A percentile compares a stretch with the other conserved stretches of the same genome.
phyloP scores from a whole-genome alignment of 2,329 filamentous ascomycete species.

The Blastomyces emzantsi region DNA sequence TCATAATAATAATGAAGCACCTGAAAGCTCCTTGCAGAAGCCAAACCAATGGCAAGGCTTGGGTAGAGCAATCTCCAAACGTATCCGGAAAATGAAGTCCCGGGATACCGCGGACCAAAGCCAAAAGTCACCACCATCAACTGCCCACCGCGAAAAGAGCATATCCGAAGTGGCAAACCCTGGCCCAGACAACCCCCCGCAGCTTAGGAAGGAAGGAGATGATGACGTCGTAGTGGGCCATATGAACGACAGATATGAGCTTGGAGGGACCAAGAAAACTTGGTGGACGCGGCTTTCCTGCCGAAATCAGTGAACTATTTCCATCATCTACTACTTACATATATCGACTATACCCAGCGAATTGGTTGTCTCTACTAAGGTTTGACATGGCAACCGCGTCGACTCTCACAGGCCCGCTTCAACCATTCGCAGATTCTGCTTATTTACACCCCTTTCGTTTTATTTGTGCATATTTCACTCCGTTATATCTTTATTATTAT shows the following conservation, averaged over 20 bases:
- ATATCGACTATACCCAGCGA: not conserved
- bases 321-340: not conserved
- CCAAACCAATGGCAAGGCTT: conserved; percentile 14
- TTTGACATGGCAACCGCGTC: not conserved
- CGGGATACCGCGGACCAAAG: conserved; percentile 5
- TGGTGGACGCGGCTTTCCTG: conserved; percentile 8
- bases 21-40: not conserved
- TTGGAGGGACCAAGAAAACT: not conserved
- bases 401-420: no score
- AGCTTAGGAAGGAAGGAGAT: not conserved
- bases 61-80: conserved; percentile 13
- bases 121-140: not conserved
- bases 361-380: not conserved
- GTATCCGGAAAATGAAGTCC: conserved; percentile 11
- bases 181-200: not conserved
- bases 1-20: not conserved
- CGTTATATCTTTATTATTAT: not conserved
- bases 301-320: not conserved
- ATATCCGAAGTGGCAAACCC: not conserved
- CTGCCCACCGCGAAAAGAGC: not conserved
- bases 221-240: not conserved
- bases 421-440: not conserved
- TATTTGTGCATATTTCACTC: conserved; percentile 1
- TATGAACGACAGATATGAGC: not conserved
- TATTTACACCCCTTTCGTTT: not conserved